Evolutionary conservation across 1,139 yeast species (phyloP).

Genomic region (Kodamaea plutei): DNA sequence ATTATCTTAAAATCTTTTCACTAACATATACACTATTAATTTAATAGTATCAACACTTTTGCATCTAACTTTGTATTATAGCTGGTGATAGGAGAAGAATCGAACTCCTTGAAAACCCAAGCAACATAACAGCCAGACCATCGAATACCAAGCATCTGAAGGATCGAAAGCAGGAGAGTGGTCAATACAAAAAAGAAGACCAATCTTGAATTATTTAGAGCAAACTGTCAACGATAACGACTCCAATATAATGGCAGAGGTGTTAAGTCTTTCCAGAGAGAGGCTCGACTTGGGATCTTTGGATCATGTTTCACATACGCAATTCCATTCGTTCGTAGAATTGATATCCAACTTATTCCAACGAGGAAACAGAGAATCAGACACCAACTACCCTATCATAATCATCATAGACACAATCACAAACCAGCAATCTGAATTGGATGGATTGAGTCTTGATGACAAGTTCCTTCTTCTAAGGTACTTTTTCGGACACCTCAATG

Average conservation of each 20-base stretch:
- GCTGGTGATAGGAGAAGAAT: no score
- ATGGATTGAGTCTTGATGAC: constrained; percentile 22
- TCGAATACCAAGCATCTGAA: no score
- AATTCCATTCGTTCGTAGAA: constrained; percentile 8
- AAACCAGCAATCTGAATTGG: constrained; percentile 12
- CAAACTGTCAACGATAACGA: background rate
- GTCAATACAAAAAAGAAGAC: no score
- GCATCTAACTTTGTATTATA: no score
- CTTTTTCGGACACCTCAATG: constrained; percentile 43
- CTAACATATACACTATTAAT: no score
- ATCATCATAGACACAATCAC: constrained; percentile 21
- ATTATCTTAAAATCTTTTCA: no score
- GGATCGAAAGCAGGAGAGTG: no score
- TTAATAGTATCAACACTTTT: no score
- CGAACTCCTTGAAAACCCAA: no score
- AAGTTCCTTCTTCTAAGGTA: constrained; percentile 31
- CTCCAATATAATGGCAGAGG: constrained; percentile 7
- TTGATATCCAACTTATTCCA: constrained; percentile 23
- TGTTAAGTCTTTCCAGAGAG: constrained; percentile 9
- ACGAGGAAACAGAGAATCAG: constrained; percentile 34
- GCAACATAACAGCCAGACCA: no score
- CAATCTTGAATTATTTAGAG: no score
- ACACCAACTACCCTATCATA: constrained; percentile 32
- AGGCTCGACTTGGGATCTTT: constrained; percentile 4
- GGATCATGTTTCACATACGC: constrained; percentile 2